Base-by-base conservation (phyloP, 140 eudicot genomes). In the Ambrosia hybrid region DNA sequence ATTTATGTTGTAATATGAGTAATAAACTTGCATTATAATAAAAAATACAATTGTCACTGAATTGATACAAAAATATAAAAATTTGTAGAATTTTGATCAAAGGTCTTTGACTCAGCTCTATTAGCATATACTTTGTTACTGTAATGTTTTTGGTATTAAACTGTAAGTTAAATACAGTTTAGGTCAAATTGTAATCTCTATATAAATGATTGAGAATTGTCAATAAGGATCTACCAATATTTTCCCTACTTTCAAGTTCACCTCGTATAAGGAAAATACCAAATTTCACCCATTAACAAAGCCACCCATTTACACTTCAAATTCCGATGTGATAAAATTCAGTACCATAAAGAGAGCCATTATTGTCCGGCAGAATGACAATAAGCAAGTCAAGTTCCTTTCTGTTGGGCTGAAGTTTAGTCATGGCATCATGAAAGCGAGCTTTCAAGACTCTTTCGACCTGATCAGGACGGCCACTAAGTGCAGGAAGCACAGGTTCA, bases 281-380 rank as follows among this genome's bases (percentile, higher is more conserved):
- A 1, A 30, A 30, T 30, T 30, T 30, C 2, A 52, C 8, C 57
- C 57, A 5, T 14, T 13, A 53, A 17, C 58, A 14, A 53, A 53
- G 3, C 56, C 3, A 53, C 58, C 2, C 6, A 53, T n/a, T 14
- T 5, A 53, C 9, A 14, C 58, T 53, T 53, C 6, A n/a, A 5
- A 53, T 14, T 13, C 34, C 34, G n/a, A n/a, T 56, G 36, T 17
- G 39, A 34, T 30, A 12, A 55, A 48, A 33, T 3, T 51, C 15
- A 15, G 33, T 86, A 90, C 99, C 97, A 85, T 94, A 94, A 51
- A 94, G 96, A 17, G 96, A 79, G 62, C 97, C 96, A 76, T 94
- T 94, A 66, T 94, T 94, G 79, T 94, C 99, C 0, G 99, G 99
- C 9, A 94, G 84, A 73, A 94, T 86, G 73, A 94, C 96, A 60